Percentiles rank a stretch among this genome's conserved stretches.
Evolutionary conservation across 352 stramenopile species (phyloP).

Genomic region (Pythium plurisporium): DNA sequence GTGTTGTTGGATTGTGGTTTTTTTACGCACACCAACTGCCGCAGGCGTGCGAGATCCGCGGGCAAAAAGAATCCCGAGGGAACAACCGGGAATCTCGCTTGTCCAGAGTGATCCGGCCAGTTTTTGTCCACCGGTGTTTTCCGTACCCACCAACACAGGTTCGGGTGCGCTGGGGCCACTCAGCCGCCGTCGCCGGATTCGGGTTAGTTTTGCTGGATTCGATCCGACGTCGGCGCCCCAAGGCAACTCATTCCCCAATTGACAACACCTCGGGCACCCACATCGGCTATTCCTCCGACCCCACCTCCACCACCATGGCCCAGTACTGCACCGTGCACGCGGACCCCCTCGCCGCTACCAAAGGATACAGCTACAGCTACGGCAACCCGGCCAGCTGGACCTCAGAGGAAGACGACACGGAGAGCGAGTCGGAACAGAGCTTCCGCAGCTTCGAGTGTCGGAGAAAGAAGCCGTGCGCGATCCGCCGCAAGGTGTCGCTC

Average conservation of each 20-base stretch:
- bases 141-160: slow-evolving; percentile 5
- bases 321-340: slow-evolving; percentile 7
- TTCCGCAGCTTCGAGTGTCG: slow-evolving; percentile 47
- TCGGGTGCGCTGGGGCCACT: slow-evolving; percentile 4
- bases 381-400: slow-evolving; percentile 30
- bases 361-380: slow-evolving; percentile 9
- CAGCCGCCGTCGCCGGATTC: not conserved
- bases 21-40: slow-evolving; percentile 17
- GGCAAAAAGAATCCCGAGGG: slow-evolving; percentile 11
- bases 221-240: slow-evolving; percentile 2
- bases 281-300: not conserved
- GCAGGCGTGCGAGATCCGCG: not conserved
- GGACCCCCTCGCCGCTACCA: not conserved
- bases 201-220: slow-evolving; percentile 8
- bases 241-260: slow-evolving; percentile 26
- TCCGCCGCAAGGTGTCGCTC: slow-evolving; percentile 15
- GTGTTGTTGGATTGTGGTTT: slow-evolving; percentile 8
- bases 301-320: slow-evolving; percentile 7
- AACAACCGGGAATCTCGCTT: slow-evolving; percentile 13
- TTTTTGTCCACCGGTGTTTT: slow-evolving; percentile 19
- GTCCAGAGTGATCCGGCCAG: slow-evolving; percentile 8
- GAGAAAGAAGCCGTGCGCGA: slow-evolving; percentile 40
- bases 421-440: slow-evolving; percentile 59
- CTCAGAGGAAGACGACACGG: slow-evolving; percentile 55
- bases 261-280: slow-evolving; percentile 14